Evolutionary conservation across 352 stramenopile genomes (phyloP), one percentile per base, ranked within the genome.

Genomic region (Phytophthora pisi): DNA sequence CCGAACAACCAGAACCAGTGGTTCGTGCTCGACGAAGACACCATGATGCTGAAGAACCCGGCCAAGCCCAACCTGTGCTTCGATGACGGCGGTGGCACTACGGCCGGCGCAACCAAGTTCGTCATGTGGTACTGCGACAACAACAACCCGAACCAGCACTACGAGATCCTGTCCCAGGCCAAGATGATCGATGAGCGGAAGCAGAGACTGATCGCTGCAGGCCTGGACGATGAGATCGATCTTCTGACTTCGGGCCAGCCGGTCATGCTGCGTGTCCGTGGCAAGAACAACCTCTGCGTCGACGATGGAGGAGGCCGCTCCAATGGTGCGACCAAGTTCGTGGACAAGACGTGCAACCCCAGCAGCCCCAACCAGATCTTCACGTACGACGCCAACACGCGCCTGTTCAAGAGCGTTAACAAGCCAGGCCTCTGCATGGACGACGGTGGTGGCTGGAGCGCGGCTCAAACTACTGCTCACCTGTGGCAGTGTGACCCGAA

Each of bases 371-470:
- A 72, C 54, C 68, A 76, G 28, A 53, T 65, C 30, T 80, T 77
- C 55, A 40, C 34, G 11, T 40, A 40, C 34, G 34, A 40, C 34
- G 34, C 13, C 34, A 40, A 40, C 34, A 40, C 34, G 4, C 34
- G 64, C 20, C 57, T 66, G 64, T 68, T 80, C 54, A 50, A 47
- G 11, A 77, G 67, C 30, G 61, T 68, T 0, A 56, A 62, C 28
- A 77, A 77, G 20, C 6, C 13, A 1, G 64, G 64, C 4, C 34
- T 79, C 26, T 80, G 73, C 38, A 47, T 78, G 23, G 69, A 81
- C 28, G 72, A 77, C 18, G 63, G 60, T 9, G 65, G 68, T 45
- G 57, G 55, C 42, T 56, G 36, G 45, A 30, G n/a, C 4, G 26
- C 42, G 23, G 70, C 46, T 5, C 13, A 42, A 3, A 61, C 15